A percentile compares a stretch with the other conserved stretches of the same genome.
Evolutionary conservation across 2,329 filamentous ascomycete genomes (phyloP).

Genomic region (Madurella mycetomatis): DNA sequence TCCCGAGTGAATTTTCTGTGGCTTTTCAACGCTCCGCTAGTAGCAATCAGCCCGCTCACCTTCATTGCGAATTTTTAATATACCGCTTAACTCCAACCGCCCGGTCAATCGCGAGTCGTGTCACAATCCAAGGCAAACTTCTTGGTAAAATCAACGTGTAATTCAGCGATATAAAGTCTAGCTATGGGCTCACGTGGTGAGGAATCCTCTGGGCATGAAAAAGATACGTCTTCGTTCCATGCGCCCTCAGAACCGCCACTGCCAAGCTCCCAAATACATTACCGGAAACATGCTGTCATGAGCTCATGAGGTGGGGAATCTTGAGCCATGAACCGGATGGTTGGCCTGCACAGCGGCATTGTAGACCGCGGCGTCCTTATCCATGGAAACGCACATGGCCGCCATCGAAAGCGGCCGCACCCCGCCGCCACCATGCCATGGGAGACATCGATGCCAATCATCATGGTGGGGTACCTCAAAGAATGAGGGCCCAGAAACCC

Average conservation of each 20-base stretch:
- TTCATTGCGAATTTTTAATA: too few species aligned
- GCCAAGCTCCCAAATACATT: slow-evolving; percentile 10
- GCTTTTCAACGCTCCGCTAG: too few species aligned
- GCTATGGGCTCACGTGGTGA: slow-evolving; percentile 14
- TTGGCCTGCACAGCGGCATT: slow-evolving; percentile 78
- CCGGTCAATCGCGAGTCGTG: too few species aligned
- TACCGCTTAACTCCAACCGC: too few species aligned
- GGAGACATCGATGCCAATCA: slow-evolving; percentile 88
- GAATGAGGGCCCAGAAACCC: slow-evolving; percentile 35
- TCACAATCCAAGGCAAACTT: not conserved
- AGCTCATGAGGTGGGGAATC: not conserved
- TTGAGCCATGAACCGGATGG: not conserved
- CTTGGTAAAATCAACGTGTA: not conserved
- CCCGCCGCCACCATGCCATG: slow-evolving; percentile 64
- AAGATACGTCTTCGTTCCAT: not conserved
- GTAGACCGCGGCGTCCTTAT: slow-evolving; percentile 68
- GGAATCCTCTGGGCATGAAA: not conserved
- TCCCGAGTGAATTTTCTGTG: too few species aligned
- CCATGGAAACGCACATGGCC: slow-evolving; percentile 78
- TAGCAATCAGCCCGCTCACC: too few species aligned
- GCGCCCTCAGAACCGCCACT: slow-evolving; percentile 4
- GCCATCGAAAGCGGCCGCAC: slow-evolving; percentile 66
- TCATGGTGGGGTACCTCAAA: slow-evolving; percentile 63
- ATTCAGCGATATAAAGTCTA: not conserved
- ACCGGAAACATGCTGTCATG: not conserved